These are phyloP conservation scores for Colletotrichum acutatum DNA, from an alignment of 2,329 filamentous ascomycete genomes.

Conservation along the genomic window DNA sequence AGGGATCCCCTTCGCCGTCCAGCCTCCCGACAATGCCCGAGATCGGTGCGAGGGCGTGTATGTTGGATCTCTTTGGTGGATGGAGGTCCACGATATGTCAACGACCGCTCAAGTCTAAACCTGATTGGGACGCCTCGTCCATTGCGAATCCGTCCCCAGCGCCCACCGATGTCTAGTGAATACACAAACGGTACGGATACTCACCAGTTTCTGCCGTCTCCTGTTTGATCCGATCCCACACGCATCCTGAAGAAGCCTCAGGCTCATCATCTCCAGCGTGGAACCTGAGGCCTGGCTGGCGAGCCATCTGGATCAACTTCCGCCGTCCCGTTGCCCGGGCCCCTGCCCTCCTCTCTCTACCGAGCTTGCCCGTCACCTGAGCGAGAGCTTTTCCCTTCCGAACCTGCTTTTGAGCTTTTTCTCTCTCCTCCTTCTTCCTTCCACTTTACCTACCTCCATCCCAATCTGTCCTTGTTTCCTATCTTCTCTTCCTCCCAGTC, in stretches of 20 bases:
- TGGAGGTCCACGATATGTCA: slow-evolving; percentile 32
- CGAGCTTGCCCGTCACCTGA: slow-evolving; percentile 37
- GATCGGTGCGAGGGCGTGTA: slow-evolving; percentile 32
- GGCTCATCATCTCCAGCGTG: background rate
- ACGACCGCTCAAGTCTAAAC: slow-evolving; percentile 27
- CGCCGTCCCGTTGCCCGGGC: slow-evolving; percentile 37
- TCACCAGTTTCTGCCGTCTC: slow-evolving; percentile 26
- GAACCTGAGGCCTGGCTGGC: slow-evolving; percentile 34
- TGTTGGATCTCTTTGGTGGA: slow-evolving; percentile 20
- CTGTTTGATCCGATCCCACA: slow-evolving; percentile 32
- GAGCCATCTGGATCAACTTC: slow-evolving; percentile 37
- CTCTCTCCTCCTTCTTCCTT: slow-evolving; percentile 55
- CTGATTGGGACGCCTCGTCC: slow-evolving; percentile 34
- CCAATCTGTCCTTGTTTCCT: slow-evolving; percentile 37
- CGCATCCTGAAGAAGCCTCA: background rate
- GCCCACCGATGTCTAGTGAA: slow-evolving; percentile 20
- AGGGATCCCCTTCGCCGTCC: slow-evolving; percentile 24
- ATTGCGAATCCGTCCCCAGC: slow-evolving; percentile 26
- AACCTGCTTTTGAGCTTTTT: slow-evolving; percentile 41
- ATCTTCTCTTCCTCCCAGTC: slow-evolving; percentile 36
- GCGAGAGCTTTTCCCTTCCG: slow-evolving; percentile 42
- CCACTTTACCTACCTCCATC: slow-evolving; percentile 37
- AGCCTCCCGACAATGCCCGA: slow-evolving; percentile 36
- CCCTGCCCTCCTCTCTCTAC: slow-evolving; percentile 36
- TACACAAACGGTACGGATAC: slow-evolving; percentile 13